Evolutionary conservation across 305 asterid genomes (phyloP).

Genomic region (Fraxinus albicans): DNA sequence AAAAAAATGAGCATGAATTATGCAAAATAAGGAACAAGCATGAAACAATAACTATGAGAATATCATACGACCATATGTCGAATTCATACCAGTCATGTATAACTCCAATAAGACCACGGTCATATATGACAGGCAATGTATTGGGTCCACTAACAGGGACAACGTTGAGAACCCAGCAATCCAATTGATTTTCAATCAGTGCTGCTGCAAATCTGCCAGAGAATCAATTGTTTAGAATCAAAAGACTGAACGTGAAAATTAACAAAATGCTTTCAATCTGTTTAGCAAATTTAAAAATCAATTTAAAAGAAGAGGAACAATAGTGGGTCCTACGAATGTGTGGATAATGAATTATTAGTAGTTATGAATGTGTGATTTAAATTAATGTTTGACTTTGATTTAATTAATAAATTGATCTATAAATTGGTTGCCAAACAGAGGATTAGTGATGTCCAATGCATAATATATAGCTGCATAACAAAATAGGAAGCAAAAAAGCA

Average conservation of each 20-base stretch:
- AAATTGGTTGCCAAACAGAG: not conserved
- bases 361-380: not conserved
- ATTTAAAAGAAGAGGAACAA: not conserved
- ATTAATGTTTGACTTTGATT: not conserved
- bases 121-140: constrained; percentile 87
- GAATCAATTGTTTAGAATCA: constrained; percentile 20
- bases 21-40: not conserved
- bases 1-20: not conserved
- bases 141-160: constrained; percentile 89
- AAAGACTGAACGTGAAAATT: not conserved
- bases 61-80: not conserved
- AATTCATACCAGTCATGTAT: constrained; percentile 84
- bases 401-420: not conserved
- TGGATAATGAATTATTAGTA: not conserved
- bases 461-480: not conserved
- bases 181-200: constrained; percentile 57
- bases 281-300: not conserved
- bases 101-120: constrained; percentile 92
- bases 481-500: not conserved
- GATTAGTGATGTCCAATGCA: not conserved
- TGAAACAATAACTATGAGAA: constrained; percentile 1
- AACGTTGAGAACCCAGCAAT: constrained; percentile 88
- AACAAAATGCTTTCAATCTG: not conserved
- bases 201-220: constrained; percentile 85
- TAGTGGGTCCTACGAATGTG: not conserved